Conservation (phyloP, 139 green algal species). For the Picocystis salinarum region DNA sequence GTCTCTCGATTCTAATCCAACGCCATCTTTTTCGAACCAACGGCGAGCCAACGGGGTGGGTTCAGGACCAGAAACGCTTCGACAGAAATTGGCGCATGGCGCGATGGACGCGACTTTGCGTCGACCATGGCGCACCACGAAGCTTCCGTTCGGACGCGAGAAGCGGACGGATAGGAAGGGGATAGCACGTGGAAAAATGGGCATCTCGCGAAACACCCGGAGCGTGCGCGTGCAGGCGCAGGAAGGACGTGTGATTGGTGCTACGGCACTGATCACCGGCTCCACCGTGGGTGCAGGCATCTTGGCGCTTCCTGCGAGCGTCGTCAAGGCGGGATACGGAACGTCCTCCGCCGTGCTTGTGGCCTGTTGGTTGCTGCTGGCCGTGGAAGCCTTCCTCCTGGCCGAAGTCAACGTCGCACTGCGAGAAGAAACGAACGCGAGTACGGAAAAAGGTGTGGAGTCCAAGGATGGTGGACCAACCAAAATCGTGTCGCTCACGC, state of each 20-base stretch:
- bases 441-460: background rate
- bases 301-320: slow-evolving; percentile 30
- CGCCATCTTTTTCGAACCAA: too few relatives aligned
- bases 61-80: too few relatives aligned
- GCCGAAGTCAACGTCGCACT: slow-evolving; percentile 42
- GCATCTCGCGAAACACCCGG: too few relatives aligned
- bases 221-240: too few relatives aligned
- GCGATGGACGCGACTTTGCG: too few relatives aligned
- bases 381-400: slow-evolving; percentile 33
- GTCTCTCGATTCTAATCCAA: too few relatives aligned
- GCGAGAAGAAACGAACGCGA: slow-evolving; percentile 4
- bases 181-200: too few relatives aligned
- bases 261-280: slow-evolving; percentile 31
- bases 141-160: too few relatives aligned
- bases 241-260: slow-evolving; percentile 19
- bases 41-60: too few relatives aligned
- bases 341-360: slow-evolving; percentile 17
- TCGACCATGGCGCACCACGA: too few relatives aligned
- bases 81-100: too few relatives aligned
- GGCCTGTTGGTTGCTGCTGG: slow-evolving; percentile 30
- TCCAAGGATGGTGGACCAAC: background rate
- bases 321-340: slow-evolving; percentile 25
- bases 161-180: too few relatives aligned
- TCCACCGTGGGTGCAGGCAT: slow-evolving; percentile 49
- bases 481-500: slow-evolving; percentile 23